Conservation (phyloP, 768 basidiomycete species). For the Royoungia palumana region DNA sequence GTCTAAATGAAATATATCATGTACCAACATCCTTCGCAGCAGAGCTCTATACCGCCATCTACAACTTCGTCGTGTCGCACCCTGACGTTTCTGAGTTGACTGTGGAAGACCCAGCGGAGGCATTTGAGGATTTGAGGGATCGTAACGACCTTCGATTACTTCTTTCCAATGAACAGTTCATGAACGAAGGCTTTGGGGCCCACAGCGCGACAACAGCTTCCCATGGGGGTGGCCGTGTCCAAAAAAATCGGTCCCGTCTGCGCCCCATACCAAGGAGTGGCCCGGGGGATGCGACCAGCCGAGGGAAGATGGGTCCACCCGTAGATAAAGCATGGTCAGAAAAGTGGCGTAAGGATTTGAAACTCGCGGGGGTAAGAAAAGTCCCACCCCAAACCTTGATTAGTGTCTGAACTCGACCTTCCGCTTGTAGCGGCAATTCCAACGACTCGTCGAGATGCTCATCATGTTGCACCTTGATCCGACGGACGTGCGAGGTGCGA, state of each 20-base stretch:
- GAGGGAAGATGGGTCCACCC: slow-evolving; percentile 75
- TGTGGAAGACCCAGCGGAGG: slow-evolving; percentile 97
- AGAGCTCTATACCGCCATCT: slow-evolving; percentile 82
- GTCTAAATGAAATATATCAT: not conserved
- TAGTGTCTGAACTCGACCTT: not conserved
- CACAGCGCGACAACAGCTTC: slow-evolving; percentile 32
- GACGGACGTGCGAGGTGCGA: slow-evolving; percentile 48
- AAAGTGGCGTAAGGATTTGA: slow-evolving; percentile 75
- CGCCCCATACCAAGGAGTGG: slow-evolving; percentile 23
- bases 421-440: slow-evolving; percentile 78
- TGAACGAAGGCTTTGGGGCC: slow-evolving; percentile 64
- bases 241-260: slow-evolving; percentile 39
- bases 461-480: slow-evolving; percentile 69
- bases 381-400: not conserved
- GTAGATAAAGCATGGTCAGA: slow-evolving; percentile 75
- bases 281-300: slow-evolving; percentile 23
- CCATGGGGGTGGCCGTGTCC: slow-evolving; percentile 45
- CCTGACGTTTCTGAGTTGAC: slow-evolving; percentile 85
- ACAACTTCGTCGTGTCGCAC: slow-evolving; percentile 65
- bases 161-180: slow-evolving; percentile 58
- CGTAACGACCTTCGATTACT: slow-evolving; percentile 86
- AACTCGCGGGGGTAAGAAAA: slow-evolving; percentile 76
- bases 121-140: slow-evolving; percentile 95
- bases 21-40: slow-evolving; percentile 42
- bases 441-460: slow-evolving; percentile 89